Evolutionary conservation across 352 stramenopile genomes (phyloP).

Genomic region (Phytophthora ohioensis): DNA sequence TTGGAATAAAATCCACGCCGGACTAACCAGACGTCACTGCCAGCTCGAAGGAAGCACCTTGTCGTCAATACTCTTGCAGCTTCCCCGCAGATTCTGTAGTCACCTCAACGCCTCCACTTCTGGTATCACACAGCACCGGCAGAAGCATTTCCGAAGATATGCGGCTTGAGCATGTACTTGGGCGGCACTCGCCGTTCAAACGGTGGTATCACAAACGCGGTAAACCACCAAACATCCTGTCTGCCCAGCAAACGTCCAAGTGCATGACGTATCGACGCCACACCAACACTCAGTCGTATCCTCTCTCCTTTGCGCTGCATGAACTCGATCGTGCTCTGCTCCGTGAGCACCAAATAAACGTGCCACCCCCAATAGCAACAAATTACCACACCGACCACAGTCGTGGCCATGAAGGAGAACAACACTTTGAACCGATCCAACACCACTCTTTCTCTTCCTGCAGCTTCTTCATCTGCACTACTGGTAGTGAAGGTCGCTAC

Average conservation of each 20-base stretch:
- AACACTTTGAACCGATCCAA: constrained; percentile 43
- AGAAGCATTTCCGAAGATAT: constrained; percentile 5
- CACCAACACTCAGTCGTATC: constrained; percentile 16
- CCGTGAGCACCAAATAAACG: constrained; percentile 52
- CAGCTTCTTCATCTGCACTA: constrained; percentile 23
- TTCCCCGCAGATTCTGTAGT: too few species aligned
- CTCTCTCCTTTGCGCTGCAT: constrained; percentile 33
- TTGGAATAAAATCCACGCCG: too few species aligned
- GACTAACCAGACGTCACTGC: too few species aligned
- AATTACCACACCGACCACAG: constrained; percentile 42
- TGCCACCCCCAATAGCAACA: constrained; percentile 56
- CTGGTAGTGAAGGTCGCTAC: constrained; percentile 25
- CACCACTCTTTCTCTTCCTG: constrained; percentile 18
- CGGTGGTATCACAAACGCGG: constrained; percentile 35
- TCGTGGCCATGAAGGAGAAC: constrained; percentile 52
- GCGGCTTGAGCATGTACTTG: constrained; percentile 31
- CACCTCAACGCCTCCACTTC: too few species aligned
- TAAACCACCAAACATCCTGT: constrained; percentile 40
- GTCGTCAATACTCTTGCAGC: too few species aligned
- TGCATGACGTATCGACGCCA: constrained; percentile 22
- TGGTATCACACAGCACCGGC: constrained; percentile 4
- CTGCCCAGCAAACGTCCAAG: constrained; percentile 40
- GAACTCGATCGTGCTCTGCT: constrained; percentile 55
- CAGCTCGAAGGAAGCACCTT: too few species aligned
- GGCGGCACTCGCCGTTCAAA: constrained; percentile 19